Percentiles rank a stretch among this genome's conserved stretches.
Conservation (phyloP, 305 asterid genomes). For the Petunia hybrid region DNA sequence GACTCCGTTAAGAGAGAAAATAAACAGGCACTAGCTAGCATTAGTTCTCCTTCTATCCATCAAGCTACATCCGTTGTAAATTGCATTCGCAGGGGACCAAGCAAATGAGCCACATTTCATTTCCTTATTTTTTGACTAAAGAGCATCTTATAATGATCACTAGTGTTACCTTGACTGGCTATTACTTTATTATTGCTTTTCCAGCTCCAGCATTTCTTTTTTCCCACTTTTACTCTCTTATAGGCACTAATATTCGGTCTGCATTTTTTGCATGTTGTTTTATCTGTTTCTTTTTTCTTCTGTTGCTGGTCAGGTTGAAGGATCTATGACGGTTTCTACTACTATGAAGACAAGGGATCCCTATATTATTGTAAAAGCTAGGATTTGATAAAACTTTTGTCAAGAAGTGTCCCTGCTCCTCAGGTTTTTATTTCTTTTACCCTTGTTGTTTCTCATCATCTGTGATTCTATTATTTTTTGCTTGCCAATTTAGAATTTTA, state of each 20-base stretch:
- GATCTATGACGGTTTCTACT: constrained; percentile 84
- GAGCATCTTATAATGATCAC: neutral
- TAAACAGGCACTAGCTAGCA: too few relatives aligned
- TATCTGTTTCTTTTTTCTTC: constrained; percentile 14
- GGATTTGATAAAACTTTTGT: constrained; percentile 79
- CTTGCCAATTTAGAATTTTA: neutral
- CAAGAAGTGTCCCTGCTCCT: constrained; percentile 91
- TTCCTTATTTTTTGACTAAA: neutral
- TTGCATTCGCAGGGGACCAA: too few relatives aligned
- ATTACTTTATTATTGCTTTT: neutral
- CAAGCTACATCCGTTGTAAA: too few relatives aligned
- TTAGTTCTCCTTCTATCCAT: too few relatives aligned
- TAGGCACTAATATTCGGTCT: neutral
- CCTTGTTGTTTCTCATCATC: constrained; percentile 20
- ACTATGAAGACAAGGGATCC: constrained; percentile 85
- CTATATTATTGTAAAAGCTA: constrained; percentile 74
- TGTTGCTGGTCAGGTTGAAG: constrained; percentile 63
- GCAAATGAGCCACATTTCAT: too few relatives aligned
- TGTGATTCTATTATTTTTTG: neutral
- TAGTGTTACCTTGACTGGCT: constrained; percentile 4
- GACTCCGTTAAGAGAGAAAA: too few relatives aligned
- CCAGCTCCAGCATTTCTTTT: neutral
- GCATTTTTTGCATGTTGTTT: neutral
- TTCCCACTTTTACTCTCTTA: neutral
- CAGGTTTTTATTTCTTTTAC: constrained; percentile 53